These are phyloP conservation scores for Diplodia mutila DNA, from an alignment of 2,329 filamentous ascomycete genomes.

Conservation along the genomic window DNA sequence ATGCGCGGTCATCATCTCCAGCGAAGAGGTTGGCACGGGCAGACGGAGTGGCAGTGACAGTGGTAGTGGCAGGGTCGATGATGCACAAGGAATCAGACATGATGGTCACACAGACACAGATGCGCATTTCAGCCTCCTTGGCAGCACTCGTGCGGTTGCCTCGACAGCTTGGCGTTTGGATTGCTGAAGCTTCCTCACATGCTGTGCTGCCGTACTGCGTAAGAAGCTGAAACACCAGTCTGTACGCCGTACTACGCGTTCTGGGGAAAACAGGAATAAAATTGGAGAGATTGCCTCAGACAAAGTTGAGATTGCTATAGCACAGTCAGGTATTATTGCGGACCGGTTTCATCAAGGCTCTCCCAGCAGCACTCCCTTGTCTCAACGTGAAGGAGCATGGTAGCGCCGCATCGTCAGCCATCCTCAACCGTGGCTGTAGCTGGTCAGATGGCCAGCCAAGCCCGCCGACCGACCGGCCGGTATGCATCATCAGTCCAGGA, in stretches of 20 bases:
- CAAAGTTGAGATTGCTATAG: neutral
- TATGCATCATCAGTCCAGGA: neutral
- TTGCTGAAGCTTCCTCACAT: neutral
- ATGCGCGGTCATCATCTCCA: neutral
- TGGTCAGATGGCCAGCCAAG: neutral
- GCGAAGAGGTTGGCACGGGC: neutral
- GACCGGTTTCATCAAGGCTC: neutral
- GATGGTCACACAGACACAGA: neutral
- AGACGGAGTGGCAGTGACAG: too few species aligned
- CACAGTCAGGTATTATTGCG: neutral
- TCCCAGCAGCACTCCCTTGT: neutral
- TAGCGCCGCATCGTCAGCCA: constrained; percentile 1
- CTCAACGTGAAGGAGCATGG: neutral
- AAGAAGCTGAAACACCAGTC: neutral
- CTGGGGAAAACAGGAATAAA: neutral
- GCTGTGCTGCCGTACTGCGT: neutral
- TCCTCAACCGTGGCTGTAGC: neutral
- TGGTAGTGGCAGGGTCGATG: constrained; percentile 2
- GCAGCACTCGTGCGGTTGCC: neutral
- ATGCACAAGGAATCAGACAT: neutral
- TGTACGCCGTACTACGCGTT: neutral
- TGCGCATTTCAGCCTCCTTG: neutral
- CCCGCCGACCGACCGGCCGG: neutral
- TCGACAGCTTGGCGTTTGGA: constrained; percentile 2
- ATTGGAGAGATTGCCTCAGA: neutral